A percentile compares a stretch with the other conserved stretches of the same genome.
Conservation (phyloP, 768 basidiomycete genomes). For the Serendipita sp. region DNA sequence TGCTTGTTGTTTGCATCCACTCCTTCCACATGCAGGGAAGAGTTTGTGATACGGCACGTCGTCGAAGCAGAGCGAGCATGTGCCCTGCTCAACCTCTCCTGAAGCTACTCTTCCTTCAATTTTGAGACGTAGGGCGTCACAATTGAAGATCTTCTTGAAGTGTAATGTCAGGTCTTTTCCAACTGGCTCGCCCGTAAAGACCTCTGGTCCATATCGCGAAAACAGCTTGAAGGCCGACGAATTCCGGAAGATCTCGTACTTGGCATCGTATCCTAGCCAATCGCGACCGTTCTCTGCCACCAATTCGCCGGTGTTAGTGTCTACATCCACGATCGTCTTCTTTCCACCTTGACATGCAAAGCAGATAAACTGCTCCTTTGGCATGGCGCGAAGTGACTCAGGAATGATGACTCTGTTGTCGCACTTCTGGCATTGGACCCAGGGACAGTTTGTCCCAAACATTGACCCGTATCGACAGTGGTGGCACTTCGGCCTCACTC, state of each 20-base stretch:
- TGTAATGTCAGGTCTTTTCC: slow-evolving; percentile 7
- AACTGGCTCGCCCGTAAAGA: slow-evolving; percentile 10
- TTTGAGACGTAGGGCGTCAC: slow-evolving; percentile 6
- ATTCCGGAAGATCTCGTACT: slow-evolving; percentile 12
- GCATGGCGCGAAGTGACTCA: slow-evolving; percentile 7
- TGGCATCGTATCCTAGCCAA: slow-evolving; percentile 16
- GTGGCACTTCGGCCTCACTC: slow-evolving; percentile 18
- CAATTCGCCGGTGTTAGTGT: slow-evolving; percentile 13
- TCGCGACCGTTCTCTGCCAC: slow-evolving; percentile 14
- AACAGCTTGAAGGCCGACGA: slow-evolving; percentile 20
- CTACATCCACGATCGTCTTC: slow-evolving; percentile 9
- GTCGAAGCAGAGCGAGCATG: slow-evolving; percentile 19
- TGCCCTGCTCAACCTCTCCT: slow-evolving; percentile 16
- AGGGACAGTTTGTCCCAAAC: slow-evolving; percentile 12
- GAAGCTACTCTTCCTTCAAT: slow-evolving; percentile 14
- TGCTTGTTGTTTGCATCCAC: slow-evolving; percentile 16
- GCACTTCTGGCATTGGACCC: slow-evolving; percentile 16
- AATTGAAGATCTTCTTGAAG: slow-evolving; percentile 12
- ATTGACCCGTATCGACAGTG: slow-evolving; percentile 15
- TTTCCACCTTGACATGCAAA: slow-evolving; percentile 12
- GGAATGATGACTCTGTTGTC: slow-evolving; percentile 18
- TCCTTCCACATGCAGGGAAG: slow-evolving; percentile 17
- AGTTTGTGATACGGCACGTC: slow-evolving; percentile 15
- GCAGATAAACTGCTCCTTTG: slow-evolving; percentile 12
- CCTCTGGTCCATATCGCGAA: slow-evolving; percentile 13